Evolutionary conservation across 495 filamentous ascomycete genomes (phyloP), one percentile per base, ranked within the genome.

Genomic region (Penicillium canescens): DNA sequence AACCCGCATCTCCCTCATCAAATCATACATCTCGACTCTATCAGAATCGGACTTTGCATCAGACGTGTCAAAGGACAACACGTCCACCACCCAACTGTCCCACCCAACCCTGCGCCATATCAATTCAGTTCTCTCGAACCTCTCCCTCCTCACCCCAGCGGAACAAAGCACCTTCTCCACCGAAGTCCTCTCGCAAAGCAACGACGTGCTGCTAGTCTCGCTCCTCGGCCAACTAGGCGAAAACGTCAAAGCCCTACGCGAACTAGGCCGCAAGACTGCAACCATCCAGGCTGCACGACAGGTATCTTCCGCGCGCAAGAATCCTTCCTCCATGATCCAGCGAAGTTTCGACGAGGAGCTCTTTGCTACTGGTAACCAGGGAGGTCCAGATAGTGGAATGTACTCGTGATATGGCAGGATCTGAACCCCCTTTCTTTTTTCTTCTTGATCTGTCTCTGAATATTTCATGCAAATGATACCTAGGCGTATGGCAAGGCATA

Each of bases 1-100:
- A 63, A 83, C 87, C 13, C 87, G 95, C 41, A 86, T 98, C 64
- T 78, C 82, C 12, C 83, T 98, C 52, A 82, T 98, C 49, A 87
- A 85, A 56, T 79, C 81, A 34, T 98, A 97, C 67, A 82, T 98
- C 43, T 72, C 86, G 46, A 82, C 81, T 37, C 80, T 94, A 5
- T 89, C 83, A 0, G 82, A 80, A 20, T 81, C 86, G 59, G 72
- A 85, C n/a, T 38, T 39, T 12, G 37, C n/a, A 16, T 41, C 46
- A 20, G 72, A 75, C 12, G 74, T 70, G 24, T 59, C 66, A 13
- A 62, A 68, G 10, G 59, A 55, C 42, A 62, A 62, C 12, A 20
- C 56, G 43, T 49, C 57, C 53, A 21, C 34, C 57, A 23, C 61
- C 54, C 38, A 54, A 46, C 55, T 68, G 13, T 70, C 78, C 38